Evolutionary conservation across 2,329 filamentous ascomycete species (phyloP), one percentile per base, ranked within the genome.

Genomic region (Neodidymelliopsis sp.): DNA sequence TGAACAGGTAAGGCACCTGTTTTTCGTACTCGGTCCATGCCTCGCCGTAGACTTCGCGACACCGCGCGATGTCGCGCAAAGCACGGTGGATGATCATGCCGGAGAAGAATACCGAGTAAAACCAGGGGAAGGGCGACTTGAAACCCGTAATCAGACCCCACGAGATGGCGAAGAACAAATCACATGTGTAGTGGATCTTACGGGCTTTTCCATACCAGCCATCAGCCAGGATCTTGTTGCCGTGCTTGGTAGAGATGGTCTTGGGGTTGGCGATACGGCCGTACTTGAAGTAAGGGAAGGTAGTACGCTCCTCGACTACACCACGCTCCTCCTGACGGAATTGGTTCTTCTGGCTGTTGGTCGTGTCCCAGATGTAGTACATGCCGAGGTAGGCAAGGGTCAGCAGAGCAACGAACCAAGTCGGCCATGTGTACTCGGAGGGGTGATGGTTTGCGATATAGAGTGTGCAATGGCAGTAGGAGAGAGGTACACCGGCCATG

Each of bases 361-460:
- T 87, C 31, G 90, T 94, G 69, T 96, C 91, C 90, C 91, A 96
- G 46, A 95, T 80, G 84, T 90, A 93, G 79, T 96, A 96, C 59
- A 88, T 85, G 69, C 89, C 87, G 35, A 95, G 77, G 70, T 96
- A 95, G n/a, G 80, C 79, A 33, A 79, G 69, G 66, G 84, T 93
- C 39, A 95, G 79, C 38, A 79, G 75, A 7, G 74, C 78, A 8
- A 95, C 81, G 40, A 84, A 84, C 60, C 79, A 84, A 46, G 81
- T 84, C 66, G 90, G 89, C 87, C 88, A 92, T 42, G 80, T 81
- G 75, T 96, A 96, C 49, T 84, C 84, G 25, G 84, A 81, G 0
- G 92, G 89, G 65, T 88, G 77, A 72, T 95, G 91, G 74, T 89
- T 92, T 59, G 91, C 91, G 39, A 96, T 82, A 76, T 89, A 96